Conservation (phyloP, 257 asterid species). For the Salvia splendens region DNA sequence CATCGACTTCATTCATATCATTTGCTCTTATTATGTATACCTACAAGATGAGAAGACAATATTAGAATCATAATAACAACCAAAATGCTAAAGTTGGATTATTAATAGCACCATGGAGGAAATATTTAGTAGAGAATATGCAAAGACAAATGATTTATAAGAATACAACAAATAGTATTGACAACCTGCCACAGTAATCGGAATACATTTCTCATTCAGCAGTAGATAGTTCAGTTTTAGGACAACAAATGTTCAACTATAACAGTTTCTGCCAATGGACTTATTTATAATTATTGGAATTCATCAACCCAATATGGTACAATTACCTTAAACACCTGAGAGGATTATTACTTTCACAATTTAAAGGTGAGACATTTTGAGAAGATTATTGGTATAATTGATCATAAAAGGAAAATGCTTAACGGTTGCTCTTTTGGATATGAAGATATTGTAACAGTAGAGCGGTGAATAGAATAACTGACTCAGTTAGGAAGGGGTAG, state of each 20-base stretch:
- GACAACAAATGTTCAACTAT: background rate
- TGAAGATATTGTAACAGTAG: background rate
- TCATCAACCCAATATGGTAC: conserved; percentile 9
- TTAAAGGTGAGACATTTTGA: background rate
- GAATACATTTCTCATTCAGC: conserved; percentile 4
- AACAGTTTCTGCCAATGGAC: background rate
- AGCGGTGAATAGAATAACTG: background rate
- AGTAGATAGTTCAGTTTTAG: background rate
- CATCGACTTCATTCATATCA: conserved; percentile 79
- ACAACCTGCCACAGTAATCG: background rate
- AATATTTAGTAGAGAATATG: conserved; percentile 2
- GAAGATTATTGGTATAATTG: background rate
- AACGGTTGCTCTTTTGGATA: background rate
- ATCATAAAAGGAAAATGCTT: background rate
- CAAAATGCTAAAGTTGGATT: background rate
- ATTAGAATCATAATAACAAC: conserved; percentile 20
- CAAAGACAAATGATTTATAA: conserved; percentile 5
- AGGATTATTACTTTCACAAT: background rate
- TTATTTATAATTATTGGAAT: background rate
- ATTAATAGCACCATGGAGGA: conserved; percentile 6
- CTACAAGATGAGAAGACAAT: conserved; percentile 44
- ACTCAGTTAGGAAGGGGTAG: background rate
- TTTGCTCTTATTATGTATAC: conserved; percentile 62
- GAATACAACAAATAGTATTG: background rate
- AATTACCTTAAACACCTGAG: background rate